Conservation (phyloP, 768 basidiomycete species). For the Atractiella rhizophila region DNA sequence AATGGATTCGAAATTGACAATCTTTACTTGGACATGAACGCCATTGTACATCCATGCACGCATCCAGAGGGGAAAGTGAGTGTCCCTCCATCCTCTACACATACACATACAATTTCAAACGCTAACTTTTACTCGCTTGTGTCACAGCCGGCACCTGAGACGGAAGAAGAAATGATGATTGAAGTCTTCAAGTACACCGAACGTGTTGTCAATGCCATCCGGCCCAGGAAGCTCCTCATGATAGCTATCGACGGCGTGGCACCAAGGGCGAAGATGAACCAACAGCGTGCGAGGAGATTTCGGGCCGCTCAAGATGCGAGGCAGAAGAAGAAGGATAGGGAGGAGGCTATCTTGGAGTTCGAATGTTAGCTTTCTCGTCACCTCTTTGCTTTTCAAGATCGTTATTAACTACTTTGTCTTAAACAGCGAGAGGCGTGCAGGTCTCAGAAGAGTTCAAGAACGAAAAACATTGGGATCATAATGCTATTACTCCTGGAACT, state of each 20-base stretch:
- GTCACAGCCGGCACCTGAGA: constrained; percentile 67
- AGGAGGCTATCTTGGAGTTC: constrained; percentile 68
- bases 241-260: constrained; percentile 99
- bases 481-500: constrained; percentile 92
- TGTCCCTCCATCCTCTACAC: neutral
- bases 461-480: constrained; percentile 82
- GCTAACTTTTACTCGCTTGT: neutral
- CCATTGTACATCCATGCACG: constrained; percentile 97
- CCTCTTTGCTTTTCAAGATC: neutral
- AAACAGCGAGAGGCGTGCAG: constrained; percentile 67
- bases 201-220: constrained; percentile 83
- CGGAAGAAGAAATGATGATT: constrained; percentile 97
- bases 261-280: constrained; percentile 98
- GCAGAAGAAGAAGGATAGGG: constrained; percentile 67
- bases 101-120: neutral
- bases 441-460: constrained; percentile 50
- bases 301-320: constrained; percentile 81
- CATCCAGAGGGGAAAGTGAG: constrained; percentile 85
- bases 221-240: constrained; percentile 80
- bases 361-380: constrained; percentile 12
- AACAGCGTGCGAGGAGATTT: constrained; percentile 90
- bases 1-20: constrained; percentile 89
- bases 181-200: constrained; percentile 94
- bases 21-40: constrained; percentile 97
- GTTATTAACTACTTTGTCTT: neutral